Percentiles rank a stretch among this genome's conserved stretches.
Conservation (phyloP, 805 yeast species). For the Saccharomycopsis selenospora region DNA sequence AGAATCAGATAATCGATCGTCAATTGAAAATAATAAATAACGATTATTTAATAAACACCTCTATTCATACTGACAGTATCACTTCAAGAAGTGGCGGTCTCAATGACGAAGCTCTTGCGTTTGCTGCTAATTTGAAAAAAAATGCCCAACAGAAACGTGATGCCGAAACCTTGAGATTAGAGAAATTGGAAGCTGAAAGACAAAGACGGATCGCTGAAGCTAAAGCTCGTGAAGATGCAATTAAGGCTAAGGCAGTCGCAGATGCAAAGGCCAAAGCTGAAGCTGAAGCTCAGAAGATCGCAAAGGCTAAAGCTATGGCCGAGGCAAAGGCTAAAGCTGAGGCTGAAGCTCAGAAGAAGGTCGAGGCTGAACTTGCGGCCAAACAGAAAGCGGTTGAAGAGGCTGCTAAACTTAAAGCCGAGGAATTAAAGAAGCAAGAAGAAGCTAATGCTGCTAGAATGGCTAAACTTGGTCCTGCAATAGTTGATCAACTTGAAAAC, state of each 20-base stretch:
- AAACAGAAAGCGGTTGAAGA: slow-evolving; percentile 13
- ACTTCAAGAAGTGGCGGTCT: neutral
- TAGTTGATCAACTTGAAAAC: slow-evolving; percentile 31
- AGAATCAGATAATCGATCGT: neutral
- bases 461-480: slow-evolving; percentile 22
- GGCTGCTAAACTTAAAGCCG: slow-evolving; percentile 8
- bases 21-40: neutral
- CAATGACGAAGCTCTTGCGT: neutral
- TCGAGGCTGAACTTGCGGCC: slow-evolving; percentile 5
- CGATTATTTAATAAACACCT: neutral
- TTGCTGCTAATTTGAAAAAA: neutral
- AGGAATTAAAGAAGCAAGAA: slow-evolving; percentile 15
- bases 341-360: slow-evolving; percentile 19
- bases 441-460: slow-evolving; percentile 1
- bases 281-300: too few relatives aligned
- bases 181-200: neutral
- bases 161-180: slow-evolving; percentile 1
- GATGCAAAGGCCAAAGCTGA: neutral
- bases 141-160: neutral
- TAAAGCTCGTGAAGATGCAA: neutral
- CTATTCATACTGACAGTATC: neutral
- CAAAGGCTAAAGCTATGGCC: neutral
- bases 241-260: too few relatives aligned
- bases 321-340: slow-evolving; percentile 20
- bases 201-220: neutral